phyloP scores from a whole-genome alignment of 768 basidiomycete species.

The Amanita exitialis region DNA sequence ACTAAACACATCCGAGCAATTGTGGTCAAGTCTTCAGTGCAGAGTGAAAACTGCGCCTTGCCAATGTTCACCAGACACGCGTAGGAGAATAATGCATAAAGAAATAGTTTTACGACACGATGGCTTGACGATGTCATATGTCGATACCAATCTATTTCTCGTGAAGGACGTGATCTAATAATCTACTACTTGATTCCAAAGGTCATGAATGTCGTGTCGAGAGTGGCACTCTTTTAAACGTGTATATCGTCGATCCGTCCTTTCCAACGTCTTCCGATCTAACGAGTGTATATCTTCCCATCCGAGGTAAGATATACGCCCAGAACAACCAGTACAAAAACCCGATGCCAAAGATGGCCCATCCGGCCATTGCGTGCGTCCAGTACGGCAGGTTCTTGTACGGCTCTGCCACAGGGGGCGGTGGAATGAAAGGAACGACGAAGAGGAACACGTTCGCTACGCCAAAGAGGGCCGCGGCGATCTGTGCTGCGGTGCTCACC shows the following conservation, averaged over 20 bases:
- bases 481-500: conserved; percentile 7
- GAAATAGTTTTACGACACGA: no score
- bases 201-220: no score
- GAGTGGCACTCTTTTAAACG: neutral
- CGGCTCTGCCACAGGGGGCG: conserved; percentile 33
- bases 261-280: conserved; percentile 9
- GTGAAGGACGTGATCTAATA: no score
- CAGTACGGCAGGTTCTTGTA: conserved; percentile 52
- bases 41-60: no score
- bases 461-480: conserved; percentile 26
- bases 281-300: conserved; percentile 17
- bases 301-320: conserved; percentile 18
- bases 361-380: conserved; percentile 29
- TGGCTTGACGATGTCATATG: no score
- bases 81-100: no score
- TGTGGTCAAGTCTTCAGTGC: no score
- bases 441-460: conserved; percentile 53
- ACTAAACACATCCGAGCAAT: no score
- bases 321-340: conserved; percentile 25
- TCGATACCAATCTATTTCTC: no score
- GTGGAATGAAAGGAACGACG: conserved; percentile 42
- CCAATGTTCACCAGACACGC: no score
- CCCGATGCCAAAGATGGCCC: conserved; percentile 28
- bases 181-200: no score
- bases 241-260: conserved; percentile 11